Evolutionary conservation across 176 grass and related monocot species (phyloP).

Genomic region (Triticum monococcum): DNA sequence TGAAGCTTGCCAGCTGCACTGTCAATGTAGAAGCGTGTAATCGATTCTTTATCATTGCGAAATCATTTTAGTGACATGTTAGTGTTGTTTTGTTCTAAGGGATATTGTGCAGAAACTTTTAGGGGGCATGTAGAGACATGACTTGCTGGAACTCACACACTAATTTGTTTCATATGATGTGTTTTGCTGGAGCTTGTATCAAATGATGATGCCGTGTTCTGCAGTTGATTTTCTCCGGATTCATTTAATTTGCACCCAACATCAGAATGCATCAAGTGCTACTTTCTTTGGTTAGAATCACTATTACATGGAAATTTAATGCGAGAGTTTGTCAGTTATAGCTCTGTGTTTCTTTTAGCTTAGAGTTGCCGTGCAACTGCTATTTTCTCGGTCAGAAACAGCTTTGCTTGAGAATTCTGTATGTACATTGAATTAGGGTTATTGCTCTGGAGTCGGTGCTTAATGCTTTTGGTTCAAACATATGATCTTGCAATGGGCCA

Average conservation of each 20-base stretch:
- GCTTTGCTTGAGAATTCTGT: neutral
- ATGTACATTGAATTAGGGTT: neutral
- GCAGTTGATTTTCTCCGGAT: too few relatives aligned
- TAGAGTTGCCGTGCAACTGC: neutral
- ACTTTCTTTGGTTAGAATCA: neutral
- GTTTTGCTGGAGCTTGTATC: too few relatives aligned
- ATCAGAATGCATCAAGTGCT: too few relatives aligned
- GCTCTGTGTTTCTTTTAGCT: neutral
- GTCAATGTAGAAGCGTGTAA: too few relatives aligned
- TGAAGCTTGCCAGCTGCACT: too few relatives aligned
- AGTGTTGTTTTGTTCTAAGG: neutral
- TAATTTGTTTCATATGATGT: too few relatives aligned
- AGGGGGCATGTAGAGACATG: too few relatives aligned
- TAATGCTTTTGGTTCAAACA: neutral
- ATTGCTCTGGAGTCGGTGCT: neutral
- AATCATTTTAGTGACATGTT: neutral
- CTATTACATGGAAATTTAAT: neutral
- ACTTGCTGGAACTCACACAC: too few relatives aligned
- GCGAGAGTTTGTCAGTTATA: neutral
- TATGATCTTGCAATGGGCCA: neutral
- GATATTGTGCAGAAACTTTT: neutral
- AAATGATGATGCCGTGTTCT: too few relatives aligned
- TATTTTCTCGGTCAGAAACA: neutral
- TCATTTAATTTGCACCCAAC: too few relatives aligned
- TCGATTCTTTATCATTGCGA: neutral